Base-by-base conservation (phyloP, 1,139 yeast genomes). In the Pichia sp. region DNA sequence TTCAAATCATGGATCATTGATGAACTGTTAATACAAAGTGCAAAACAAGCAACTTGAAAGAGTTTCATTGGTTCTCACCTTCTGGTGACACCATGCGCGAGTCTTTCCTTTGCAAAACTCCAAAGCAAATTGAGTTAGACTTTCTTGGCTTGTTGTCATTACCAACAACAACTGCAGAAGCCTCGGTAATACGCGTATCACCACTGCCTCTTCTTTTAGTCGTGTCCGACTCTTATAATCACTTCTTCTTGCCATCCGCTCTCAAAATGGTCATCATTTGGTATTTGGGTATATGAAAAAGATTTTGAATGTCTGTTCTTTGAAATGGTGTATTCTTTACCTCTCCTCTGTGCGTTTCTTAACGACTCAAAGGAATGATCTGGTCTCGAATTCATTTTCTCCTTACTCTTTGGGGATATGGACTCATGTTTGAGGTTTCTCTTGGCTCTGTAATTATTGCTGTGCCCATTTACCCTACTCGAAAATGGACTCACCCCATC, bases 331-430 rank as follows among this genome's bases (percentile, higher is more conserved):
- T 30, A 14, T 8, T 25, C 18, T 6, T 25, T 4, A 8, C 9
- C 2, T 14, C 20, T 12, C 11, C 11, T 31, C 18, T 17, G 35
- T 10, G 29, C 27, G 15, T 39, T 16, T 23, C 35, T 19, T n/a
- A 39, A 31, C 7, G 42, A 39, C 17, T 39, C 42, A 31, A 36
- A 39, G 1, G 42, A 39, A 26, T 36, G 42, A 3, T 36, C 42
- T 3, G 37, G 29, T 18, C 17, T 36, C 11, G 36, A 22, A n/a
- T 18, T 29, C 1, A 15, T 25, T 9, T 12, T 25, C 17, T 14
- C 12, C 12, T 12, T 7, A 23, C n/a, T n/a, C n/a, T n/a, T n/a
- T n/a, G n/a, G n/a, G n/a, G n/a, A n/a, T n/a, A n/a, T n/a, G n/a
- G n/a, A n/a, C n/a, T n/a, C n/a, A n/a, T n/a, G n/a, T n/a, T 7